phyloP scores from a whole-genome alignment of 768 basidiomycete species.

The Punctularia strigosozonata region DNA sequence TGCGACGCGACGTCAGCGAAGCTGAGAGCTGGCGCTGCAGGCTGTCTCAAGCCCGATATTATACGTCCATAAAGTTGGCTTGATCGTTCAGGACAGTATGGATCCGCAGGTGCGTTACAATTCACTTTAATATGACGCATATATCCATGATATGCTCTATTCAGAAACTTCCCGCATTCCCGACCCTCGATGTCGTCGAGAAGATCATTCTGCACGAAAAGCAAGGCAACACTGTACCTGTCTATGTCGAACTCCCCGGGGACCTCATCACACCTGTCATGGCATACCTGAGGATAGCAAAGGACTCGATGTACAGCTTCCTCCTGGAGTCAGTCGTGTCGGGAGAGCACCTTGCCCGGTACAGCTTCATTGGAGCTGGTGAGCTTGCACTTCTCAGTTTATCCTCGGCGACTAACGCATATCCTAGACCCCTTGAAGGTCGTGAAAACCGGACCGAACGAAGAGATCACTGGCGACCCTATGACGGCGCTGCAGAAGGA shows the following conservation, averaged over 20 bases:
- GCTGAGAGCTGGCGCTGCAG: no score
- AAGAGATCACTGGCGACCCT: slow-evolving; percentile 82
- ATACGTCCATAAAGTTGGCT: no score
- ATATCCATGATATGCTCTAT: slow-evolving; percentile 1
- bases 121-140: neutral
- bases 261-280: slow-evolving; percentile 96
- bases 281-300: slow-evolving; percentile 87
- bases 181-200: slow-evolving; percentile 66
- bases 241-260: slow-evolving; percentile 87
- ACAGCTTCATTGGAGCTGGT: slow-evolving; percentile 96
- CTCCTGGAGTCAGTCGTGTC: slow-evolving; percentile 86
- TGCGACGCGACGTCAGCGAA: no score
- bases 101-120: no score
- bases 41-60: no score
- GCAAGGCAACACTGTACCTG: slow-evolving; percentile 84
- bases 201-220: slow-evolving; percentile 71
- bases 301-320: slow-evolving; percentile 91
- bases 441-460: slow-evolving; percentile 75
- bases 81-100: no score
- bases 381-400: slow-evolving; percentile 13
- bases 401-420: neutral
- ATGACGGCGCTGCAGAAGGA: slow-evolving; percentile 76
- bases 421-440: slow-evolving; percentile 82
- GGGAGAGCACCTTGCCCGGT: slow-evolving; percentile 85
- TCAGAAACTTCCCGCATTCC: slow-evolving; percentile 60